Conservation (phyloP, 2,329 filamentous ascomycete genomes). For the Furcasterigmium furcatum region DNA sequence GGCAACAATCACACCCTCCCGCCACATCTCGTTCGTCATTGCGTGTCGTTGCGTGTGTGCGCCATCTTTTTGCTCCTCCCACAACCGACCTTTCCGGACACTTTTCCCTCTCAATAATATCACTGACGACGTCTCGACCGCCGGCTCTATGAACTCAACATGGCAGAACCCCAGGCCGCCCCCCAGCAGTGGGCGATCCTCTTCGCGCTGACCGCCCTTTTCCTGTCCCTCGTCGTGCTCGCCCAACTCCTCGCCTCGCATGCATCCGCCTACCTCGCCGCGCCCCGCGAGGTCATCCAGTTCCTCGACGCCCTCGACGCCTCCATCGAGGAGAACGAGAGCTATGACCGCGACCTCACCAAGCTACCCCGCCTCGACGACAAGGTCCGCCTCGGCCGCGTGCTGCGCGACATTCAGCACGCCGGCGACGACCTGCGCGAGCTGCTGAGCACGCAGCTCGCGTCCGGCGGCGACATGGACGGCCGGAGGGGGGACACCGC, state of each 20-base stretch:
- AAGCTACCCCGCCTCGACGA: constrained; percentile 58
- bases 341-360: constrained; percentile 57
- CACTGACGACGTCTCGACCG: background rate
- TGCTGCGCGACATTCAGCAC: constrained; percentile 61
- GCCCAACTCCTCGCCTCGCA: constrained; percentile 49
- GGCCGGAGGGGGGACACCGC: constrained; percentile 11
- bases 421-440: constrained; percentile 59
- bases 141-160: constrained; percentile 23
- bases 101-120: too few relatives aligned
- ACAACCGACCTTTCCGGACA: background rate
- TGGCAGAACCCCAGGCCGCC: constrained; percentile 44
- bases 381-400: constrained; percentile 54
- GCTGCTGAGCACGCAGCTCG: constrained; percentile 50
- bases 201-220: constrained; percentile 54
- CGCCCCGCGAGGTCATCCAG: constrained; percentile 53
- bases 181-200: constrained; percentile 53
- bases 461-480: constrained; percentile 15
- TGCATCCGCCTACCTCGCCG: constrained; percentile 52
- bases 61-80: constrained; percentile 1
- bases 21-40: too few relatives aligned
- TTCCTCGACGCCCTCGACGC: constrained; percentile 60
- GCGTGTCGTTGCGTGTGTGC: too few relatives aligned
- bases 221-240: constrained; percentile 52
- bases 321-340: constrained; percentile 62
- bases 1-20: too few relatives aligned